Conservation (phyloP, 116 monocot genomes). For the Iris pallida region DNA sequence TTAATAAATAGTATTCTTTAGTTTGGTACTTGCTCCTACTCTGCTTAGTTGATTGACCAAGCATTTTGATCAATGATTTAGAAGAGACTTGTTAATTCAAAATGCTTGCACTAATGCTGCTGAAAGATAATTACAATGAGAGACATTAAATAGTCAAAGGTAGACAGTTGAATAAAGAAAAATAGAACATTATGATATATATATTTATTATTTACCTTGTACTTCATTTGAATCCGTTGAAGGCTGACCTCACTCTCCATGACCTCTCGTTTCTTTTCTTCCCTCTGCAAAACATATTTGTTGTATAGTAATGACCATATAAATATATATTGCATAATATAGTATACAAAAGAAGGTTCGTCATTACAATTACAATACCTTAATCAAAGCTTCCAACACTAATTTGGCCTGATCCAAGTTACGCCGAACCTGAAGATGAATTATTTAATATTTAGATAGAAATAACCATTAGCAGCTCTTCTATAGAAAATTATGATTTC, state of each 20-base stretch:
- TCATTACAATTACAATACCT: slow-evolving; percentile 41
- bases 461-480: neutral
- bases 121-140: neutral
- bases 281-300: slow-evolving; percentile 55
- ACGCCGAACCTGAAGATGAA: slow-evolving; percentile 54
- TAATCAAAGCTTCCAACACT: slow-evolving; percentile 69
- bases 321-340: neutral
- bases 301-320: neutral
- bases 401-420: slow-evolving; percentile 76
- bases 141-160: neutral
- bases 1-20: neutral
- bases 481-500: neutral
- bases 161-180: neutral
- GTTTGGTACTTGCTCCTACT: neutral
- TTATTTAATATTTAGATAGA: neutral
- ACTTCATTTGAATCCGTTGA: slow-evolving; percentile 82
- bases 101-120: neutral
- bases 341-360: neutral
- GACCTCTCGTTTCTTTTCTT: slow-evolving; percentile 87
- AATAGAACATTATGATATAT: slow-evolving; percentile 1
- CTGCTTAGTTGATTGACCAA: neutral
- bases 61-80: neutral
- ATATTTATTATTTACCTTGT: slow-evolving; percentile 64
- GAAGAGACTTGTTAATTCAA: neutral
- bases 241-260: slow-evolving; percentile 73